These are phyloP conservation scores for Euphorbia tirucalli DNA, from an alignment of 345 rosid species.

Conservation along the genomic window DNA sequence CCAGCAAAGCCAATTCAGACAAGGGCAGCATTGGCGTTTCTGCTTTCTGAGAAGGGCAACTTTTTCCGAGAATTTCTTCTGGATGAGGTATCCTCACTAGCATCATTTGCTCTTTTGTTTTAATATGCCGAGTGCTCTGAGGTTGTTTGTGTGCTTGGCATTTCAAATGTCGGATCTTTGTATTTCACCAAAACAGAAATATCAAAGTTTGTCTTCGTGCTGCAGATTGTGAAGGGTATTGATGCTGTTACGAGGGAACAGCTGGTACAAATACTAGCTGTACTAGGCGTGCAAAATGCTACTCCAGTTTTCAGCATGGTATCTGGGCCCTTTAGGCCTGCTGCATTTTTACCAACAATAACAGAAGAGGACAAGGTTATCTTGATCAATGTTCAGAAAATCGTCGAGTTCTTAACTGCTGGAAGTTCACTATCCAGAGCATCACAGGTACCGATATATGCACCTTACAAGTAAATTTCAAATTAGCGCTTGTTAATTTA, in stretches of 20 bases:
- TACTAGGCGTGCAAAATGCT: constrained; percentile 60
- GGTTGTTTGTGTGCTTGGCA: constrained; percentile 6
- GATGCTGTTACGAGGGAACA: constrained; percentile 95
- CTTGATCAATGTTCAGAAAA: constrained; percentile 71
- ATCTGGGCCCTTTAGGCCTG: constrained; percentile 73
- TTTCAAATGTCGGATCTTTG: not conserved
- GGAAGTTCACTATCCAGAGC: constrained; percentile 57
- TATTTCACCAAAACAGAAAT: not conserved
- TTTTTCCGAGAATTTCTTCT: constrained; percentile 91
- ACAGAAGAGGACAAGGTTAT: constrained; percentile 80
- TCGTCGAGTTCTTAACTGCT: constrained; percentile 69
- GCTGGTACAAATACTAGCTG: constrained; percentile 64
- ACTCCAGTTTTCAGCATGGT: constrained; percentile 80
- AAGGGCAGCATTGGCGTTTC: constrained; percentile 83
- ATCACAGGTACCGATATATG: constrained; percentile 72
- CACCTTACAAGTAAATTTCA: too few species aligned
- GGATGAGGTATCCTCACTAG: constrained; percentile 68
- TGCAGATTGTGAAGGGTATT: constrained; percentile 89
- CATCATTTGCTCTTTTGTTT: not conserved
- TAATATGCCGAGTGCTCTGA: not conserved
- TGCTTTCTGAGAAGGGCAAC: constrained; percentile 83
- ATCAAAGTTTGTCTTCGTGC: constrained; percentile 9
- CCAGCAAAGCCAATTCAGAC: constrained; percentile 63
- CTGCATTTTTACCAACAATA: constrained; percentile 71
- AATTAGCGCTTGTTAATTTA: not conserved